Evolutionary conservation across 306 rosid genomes (phyloP), one percentile per base, ranked within the genome.

Genomic region (Carpinus viminea): DNA sequence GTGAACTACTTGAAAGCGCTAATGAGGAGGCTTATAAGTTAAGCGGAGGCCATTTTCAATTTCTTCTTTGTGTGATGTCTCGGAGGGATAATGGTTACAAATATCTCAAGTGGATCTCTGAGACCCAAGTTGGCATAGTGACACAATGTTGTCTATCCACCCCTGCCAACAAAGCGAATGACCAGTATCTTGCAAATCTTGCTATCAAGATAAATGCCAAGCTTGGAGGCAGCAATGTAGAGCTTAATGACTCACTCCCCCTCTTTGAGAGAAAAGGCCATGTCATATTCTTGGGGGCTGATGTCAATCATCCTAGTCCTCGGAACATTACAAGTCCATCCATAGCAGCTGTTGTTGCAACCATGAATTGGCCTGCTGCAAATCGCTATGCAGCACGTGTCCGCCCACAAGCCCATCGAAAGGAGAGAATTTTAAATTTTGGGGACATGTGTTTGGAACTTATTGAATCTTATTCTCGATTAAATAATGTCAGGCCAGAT

Each of bases 191-290:
- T 62, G 84, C 96, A 10, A 85, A 93, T 82, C 86, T 93, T 59
- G 91, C 90, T 24, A 90, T 89, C 47, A 93, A 93, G 89, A 87
- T 93, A 76, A 93, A 90, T 80, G 97, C 97, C 57, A 93, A 93
- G 84, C 93, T 93, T 71, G 97, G 97, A 75, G 97, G 97, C 62
- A 93, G 97, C 70, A 93, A 93, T 50, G 90, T 90, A 41, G 97
- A 93, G 85, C 89, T 93, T 36, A 76, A 20, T 71, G 80, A 82
- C 12, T 74, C 83, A 68, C 88, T 89, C 52, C 88, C 92, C 47
- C 68, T 59, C 28, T 79, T 87, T 85, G 81, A 72, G 38, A 85
- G 80, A 20, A 79, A 82, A 24, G 89, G 82, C 31, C 88, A 89
- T 84, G 93, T 88, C 47, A 89, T 93, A 96, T 89, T 93, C 72